phyloP scores from a whole-genome alignment of 2,329 filamentous ascomycete genomes.

The Shiraia sp. region DNA sequence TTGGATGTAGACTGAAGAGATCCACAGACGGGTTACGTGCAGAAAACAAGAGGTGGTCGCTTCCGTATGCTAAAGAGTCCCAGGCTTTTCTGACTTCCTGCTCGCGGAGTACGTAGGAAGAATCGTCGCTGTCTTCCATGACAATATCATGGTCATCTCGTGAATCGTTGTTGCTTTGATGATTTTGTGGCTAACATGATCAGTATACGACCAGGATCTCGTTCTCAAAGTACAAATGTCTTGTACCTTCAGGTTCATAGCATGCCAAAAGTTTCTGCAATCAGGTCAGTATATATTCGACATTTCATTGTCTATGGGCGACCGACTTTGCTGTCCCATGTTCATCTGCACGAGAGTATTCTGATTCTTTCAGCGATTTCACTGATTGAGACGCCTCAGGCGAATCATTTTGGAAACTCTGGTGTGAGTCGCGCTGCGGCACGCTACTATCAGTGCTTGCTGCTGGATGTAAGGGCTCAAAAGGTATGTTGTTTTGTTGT shows the following conservation, averaged over 20 bases:
- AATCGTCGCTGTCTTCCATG: conserved; percentile 4
- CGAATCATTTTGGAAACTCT: no score
- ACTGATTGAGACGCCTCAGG: background rate
- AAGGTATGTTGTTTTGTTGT: conserved; percentile 67
- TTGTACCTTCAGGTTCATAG: conserved; percentile 22
- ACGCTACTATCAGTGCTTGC: conserved; percentile 8
- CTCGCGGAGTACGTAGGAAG: conserved; percentile 15
- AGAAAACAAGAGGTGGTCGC: conserved; percentile 60
- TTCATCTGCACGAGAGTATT: no score
- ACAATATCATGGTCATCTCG: conserved; percentile 3
- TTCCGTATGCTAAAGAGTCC: conserved; percentile 46
- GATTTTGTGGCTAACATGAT: background rate
- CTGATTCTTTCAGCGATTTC: background rate
- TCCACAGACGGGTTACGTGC: conserved; percentile 59
- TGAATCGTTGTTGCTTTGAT: conserved; percentile 2
- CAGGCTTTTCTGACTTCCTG: conserved; percentile 49
- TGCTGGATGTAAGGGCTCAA: conserved; percentile 61
- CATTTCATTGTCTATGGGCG: background rate
- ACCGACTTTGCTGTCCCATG: background rate
- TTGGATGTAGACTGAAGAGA: conserved; percentile 64
- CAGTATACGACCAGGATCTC: conserved; percentile 1
- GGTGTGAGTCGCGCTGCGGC: background rate
- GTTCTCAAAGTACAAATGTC: background rate
- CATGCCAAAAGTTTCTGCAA: conserved; percentile 26
- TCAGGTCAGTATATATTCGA: conserved; percentile 4